Base-by-base conservation (phyloP, 164 flowering plant genomes). In the Vitis labrusca region DNA sequence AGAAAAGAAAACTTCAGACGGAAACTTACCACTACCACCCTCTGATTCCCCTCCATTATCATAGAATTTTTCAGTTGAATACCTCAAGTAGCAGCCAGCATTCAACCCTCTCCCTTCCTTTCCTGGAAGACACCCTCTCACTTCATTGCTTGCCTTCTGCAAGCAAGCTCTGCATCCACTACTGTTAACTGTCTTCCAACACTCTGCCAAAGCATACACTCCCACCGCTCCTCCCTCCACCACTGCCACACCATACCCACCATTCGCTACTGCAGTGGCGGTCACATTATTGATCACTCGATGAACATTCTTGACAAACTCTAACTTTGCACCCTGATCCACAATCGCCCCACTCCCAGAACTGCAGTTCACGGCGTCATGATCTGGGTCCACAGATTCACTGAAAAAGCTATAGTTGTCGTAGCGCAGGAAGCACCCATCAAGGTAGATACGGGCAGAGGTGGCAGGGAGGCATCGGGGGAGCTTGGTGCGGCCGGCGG, bases 51-150 rank as follows among this genome's bases (percentile, higher is more conserved):
- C 63, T 1, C 55, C 75, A 30, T 81, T 74, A 58, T 64, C 64
- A 47, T 75, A 83, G 53, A 93, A 91, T 65, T 83, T 87, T 13
- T 61, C 49, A 0, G 86, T 82, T 0, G 94, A 93, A 64, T 89
- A 93, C 78, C 96, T 85, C 80, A 93, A 57, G 65, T 86, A 93
- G 67, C 98, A 93, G 10, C 98, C 98, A 48, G 91, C 78, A 75
- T 77, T 79, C 87, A 91, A 71, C 2, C 74, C 90, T 61, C 91
- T 84, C 56, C 90, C 98, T 70, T 90, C 93, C 10, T 50, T 79
- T 6, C 56, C 73, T 0, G 87, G 84, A 58, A 64, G 19, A 60
- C 98, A 91, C 15, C 67, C 32, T 10, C 27, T 59, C 29, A 82
- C 69, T 17, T 53, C 86, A 15, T 17, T 61, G 8, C 62, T 76